A percentile compares a stretch with the other conserved stretches of the same genome.
These are phyloP conservation scores for Periconia sp. DNA, from an alignment of 2,329 filamentous ascomycete genomes.

Conservation along the genomic window DNA sequence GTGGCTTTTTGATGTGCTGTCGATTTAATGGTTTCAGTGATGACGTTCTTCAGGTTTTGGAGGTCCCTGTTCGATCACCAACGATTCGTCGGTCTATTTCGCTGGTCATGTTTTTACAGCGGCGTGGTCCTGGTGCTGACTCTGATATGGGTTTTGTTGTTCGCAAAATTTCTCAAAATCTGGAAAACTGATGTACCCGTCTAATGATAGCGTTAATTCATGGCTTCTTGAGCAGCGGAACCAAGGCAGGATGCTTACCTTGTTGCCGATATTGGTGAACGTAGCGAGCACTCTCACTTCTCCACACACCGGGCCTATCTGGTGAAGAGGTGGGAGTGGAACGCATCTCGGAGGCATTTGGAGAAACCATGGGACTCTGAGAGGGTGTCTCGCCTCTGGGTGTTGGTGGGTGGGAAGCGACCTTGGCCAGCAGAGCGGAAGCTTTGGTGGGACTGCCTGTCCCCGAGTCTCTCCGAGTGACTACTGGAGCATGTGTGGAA, in stretches of 20 bases:
- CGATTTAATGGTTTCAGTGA: slow-evolving; percentile 8
- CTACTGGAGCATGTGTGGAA: slow-evolving; percentile 43
- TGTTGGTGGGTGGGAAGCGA: slow-evolving; percentile 45
- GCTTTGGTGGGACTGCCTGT: slow-evolving; percentile 46
- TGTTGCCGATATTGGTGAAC: slow-evolving; percentile 40
- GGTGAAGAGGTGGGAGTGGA: slow-evolving; percentile 27
- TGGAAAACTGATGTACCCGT: slow-evolving; percentile 72
- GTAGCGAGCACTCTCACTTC: slow-evolving; percentile 42
- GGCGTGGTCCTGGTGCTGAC: slow-evolving; percentile 28
- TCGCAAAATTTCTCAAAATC: slow-evolving; percentile 68
- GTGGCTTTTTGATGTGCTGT: slow-evolving; percentile 9
- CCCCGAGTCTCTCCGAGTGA: slow-evolving; percentile 45
- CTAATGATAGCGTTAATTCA: slow-evolving; percentile 30
- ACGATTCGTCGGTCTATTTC: slow-evolving; percentile 1
- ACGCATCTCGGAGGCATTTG: slow-evolving; percentile 25
- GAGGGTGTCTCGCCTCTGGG: slow-evolving; percentile 40
- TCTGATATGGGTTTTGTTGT: slow-evolving; percentile 30
- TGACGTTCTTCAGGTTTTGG: slow-evolving; percentile 4
- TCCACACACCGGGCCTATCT: slow-evolving; percentile 37
- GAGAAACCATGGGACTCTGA: slow-evolving; percentile 32
- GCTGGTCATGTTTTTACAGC: slow-evolving; percentile 37
- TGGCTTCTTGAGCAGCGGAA: not conserved
- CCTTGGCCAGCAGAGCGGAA: slow-evolving; percentile 46
- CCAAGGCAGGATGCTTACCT: slow-evolving; percentile 28
- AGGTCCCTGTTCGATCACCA: slow-evolving; percentile 5